Evolutionary conservation across 495 filamentous ascomycete genomes (phyloP).

Genomic region (Usnea hakonensis): DNA sequence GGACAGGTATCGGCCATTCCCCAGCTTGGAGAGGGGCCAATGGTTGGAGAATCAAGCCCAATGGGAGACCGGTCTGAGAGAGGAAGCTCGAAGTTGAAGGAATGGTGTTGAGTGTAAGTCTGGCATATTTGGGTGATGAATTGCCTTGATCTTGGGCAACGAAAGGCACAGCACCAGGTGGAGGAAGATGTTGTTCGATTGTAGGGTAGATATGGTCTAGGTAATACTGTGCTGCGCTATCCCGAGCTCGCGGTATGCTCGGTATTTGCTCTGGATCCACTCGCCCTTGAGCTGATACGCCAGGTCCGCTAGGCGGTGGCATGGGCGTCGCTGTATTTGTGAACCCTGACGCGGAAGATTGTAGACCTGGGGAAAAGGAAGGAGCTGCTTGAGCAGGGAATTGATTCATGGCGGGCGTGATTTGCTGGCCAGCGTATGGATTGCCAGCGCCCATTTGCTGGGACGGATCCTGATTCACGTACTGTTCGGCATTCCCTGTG

Average conservation of each 20-base stretch:
- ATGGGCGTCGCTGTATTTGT: constrained; percentile 12
- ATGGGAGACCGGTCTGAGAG: constrained; percentile 65
- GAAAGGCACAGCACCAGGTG: constrained; percentile 83
- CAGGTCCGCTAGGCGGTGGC: constrained; percentile 28
- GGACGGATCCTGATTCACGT: constrained; percentile 59
- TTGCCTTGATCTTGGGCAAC: constrained; percentile 94
- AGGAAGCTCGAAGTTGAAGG: constrained; percentile 77
- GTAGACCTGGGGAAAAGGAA: constrained; percentile 47
- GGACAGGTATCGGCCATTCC: constrained; percentile 79
- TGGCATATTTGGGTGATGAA: constrained; percentile 87
- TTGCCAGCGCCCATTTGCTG: constrained; percentile 34
- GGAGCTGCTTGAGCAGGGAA: constrained; percentile 55
- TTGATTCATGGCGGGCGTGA: constrained; percentile 51
- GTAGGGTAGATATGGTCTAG: constrained; percentile 84
- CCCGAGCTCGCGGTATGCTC: constrained; percentile 79
- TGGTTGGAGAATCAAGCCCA: constrained; percentile 86
- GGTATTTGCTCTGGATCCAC: constrained; percentile 92
- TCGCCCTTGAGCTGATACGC: constrained; percentile 57
- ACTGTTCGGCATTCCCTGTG: constrained; percentile 52
- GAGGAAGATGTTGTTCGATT: constrained; percentile 83
- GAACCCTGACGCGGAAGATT: constrained; percentile 18
- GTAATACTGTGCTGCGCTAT: constrained; percentile 74
- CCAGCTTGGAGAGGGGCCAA: constrained; percentile 76
- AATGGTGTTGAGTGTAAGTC: constrained; percentile 86
- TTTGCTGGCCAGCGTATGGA: constrained; percentile 33